Evolutionary conservation across 2,329 filamentous ascomycete species (phyloP).

Genomic region (Nemania abortiva): DNA sequence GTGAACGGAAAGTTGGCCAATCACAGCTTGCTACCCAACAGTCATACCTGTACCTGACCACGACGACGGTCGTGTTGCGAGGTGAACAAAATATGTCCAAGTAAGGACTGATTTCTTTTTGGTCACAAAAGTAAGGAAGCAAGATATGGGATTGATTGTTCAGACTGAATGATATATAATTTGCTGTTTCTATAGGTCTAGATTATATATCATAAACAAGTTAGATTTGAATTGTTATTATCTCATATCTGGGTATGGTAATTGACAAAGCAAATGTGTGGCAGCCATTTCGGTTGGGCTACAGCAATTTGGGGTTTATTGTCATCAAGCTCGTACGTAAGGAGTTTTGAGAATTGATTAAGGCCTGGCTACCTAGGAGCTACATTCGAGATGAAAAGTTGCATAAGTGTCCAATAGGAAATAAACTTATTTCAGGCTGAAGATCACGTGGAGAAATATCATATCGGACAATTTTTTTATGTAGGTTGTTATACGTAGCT

Average conservation of each 20-base stretch:
- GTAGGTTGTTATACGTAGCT: not conserved
- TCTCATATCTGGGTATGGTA: no score
- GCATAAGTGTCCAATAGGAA: not conserved
- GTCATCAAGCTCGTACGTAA: not conserved
- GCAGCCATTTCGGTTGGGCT: no score
- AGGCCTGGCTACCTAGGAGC: not conserved
- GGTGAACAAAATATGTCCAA: no score
- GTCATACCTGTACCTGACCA: not conserved
- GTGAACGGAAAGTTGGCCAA: constrained; percentile 25
- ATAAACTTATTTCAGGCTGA: not conserved
- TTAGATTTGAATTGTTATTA: no score
- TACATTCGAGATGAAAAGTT: not conserved
- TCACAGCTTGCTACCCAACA: not conserved
- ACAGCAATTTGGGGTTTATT: not conserved
- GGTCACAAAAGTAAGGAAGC: no score
- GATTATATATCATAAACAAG: no score
- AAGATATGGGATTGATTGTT: no score
- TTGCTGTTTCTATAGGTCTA: no score
- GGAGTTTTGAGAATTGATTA: not conserved
- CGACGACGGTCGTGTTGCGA: no score
- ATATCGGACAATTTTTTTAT: not conserved
- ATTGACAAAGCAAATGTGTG: no score
- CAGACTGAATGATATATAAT: no score
- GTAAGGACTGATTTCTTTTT: no score
- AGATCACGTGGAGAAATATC: not conserved